Evolutionary conservation across 2,329 filamentous ascomycete genomes (phyloP).

Genomic region (Colletotrichum musicola): DNA sequence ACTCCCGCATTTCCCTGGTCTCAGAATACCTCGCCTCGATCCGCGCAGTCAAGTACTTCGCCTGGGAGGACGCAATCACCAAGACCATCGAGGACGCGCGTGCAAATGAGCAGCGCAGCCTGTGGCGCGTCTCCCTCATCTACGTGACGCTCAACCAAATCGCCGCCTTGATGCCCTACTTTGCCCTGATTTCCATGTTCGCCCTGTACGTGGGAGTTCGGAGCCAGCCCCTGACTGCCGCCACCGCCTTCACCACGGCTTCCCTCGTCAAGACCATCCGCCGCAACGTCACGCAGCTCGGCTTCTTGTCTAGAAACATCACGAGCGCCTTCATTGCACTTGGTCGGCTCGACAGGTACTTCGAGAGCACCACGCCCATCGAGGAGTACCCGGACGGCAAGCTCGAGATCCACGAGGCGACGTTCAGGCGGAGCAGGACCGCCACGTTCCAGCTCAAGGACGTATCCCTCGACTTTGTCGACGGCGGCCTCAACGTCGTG

Average conservation of each 20-base stretch:
- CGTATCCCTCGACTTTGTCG: conserved; percentile 64
- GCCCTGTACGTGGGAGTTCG: conserved; percentile 62
- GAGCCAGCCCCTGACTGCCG: conserved; percentile 62
- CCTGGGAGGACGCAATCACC: conserved; percentile 68
- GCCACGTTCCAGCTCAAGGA: conserved; percentile 63
- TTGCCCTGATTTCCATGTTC: conserved; percentile 67
- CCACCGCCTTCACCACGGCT: conserved; percentile 70
- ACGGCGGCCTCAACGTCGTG: conserved; percentile 67
- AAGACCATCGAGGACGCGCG: conserved; percentile 64
- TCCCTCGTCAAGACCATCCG: conserved; percentile 66
- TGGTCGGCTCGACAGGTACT: conserved; percentile 66
- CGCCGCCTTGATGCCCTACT: conserved; percentile 64
- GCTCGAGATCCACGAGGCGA: conserved; percentile 59
- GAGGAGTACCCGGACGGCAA: conserved; percentile 62
- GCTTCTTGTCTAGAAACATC: conserved; percentile 56
- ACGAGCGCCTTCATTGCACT: conserved; percentile 62
- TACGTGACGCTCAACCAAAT: conserved; percentile 61
- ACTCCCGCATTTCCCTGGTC: conserved; percentile 68
- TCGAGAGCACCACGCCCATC: conserved; percentile 62
- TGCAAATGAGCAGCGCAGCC: conserved; percentile 63
- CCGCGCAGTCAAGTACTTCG: conserved; percentile 71
- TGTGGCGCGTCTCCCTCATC: conserved; percentile 66
- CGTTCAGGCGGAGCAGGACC: conserved; percentile 63
- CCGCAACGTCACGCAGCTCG: conserved; percentile 64
- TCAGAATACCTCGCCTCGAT: conserved; percentile 71